Percentiles rank a stretch among this genome's conserved stretches.
Evolutionary conservation across 306 rosid genomes (phyloP).

Genomic region (Comarum palustre): DNA sequence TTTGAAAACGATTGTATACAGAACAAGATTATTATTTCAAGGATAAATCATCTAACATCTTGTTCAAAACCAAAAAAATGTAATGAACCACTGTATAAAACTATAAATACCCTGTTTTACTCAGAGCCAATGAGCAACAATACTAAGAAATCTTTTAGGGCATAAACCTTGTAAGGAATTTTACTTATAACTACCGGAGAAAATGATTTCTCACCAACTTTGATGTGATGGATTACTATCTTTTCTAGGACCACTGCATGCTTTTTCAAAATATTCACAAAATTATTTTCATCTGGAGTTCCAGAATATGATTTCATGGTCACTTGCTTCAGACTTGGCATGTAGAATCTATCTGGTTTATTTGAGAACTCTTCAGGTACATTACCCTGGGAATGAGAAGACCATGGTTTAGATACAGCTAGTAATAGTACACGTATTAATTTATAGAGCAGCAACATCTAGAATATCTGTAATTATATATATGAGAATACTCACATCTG

Average conservation of each 20-base stretch:
- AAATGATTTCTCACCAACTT: conserved; percentile 7
- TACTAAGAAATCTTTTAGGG: background rate
- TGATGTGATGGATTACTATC: background rate
- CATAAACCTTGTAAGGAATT: background rate
- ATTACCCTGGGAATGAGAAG: background rate
- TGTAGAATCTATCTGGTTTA: background rate
- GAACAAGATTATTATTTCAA: background rate
- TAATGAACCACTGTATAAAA: background rate
- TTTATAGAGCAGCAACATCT: background rate
- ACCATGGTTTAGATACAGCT: background rate
- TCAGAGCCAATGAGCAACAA: background rate
- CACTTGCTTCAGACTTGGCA: conserved; percentile 23
- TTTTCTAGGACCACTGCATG: conserved; percentile 11
- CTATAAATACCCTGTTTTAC: background rate
- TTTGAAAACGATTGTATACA: background rate
- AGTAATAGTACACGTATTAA: background rate
- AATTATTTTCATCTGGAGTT: conserved; percentile 5
- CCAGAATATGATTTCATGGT: background rate
- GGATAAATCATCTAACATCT: background rate
- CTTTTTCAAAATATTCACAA: background rate
- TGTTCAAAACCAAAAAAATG: background rate
- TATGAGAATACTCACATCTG: conserved; percentile 10
- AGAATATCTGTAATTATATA: background rate
- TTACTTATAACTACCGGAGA: background rate
- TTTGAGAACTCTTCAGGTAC: conserved; percentile 7